Percentiles rank a stretch among this genome's conserved stretches.
Evolutionary conservation across 2,329 filamentous ascomycete genomes (phyloP).

Genomic region (Fusarium sp.): DNA sequence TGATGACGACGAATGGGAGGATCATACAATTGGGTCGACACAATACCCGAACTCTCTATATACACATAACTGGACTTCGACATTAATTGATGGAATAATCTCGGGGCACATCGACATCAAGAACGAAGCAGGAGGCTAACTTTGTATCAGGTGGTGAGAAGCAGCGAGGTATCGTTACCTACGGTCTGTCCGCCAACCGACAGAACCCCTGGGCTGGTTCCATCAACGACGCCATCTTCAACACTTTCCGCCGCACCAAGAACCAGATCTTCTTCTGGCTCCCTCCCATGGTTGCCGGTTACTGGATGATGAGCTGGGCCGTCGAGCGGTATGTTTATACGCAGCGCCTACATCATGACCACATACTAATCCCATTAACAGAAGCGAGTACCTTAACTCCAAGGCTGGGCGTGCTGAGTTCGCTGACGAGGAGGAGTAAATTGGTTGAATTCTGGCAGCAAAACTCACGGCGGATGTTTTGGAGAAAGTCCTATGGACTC

Average conservation of each 20-base stretch:
- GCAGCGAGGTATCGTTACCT: constrained; percentile 75
- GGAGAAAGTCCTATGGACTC: constrained; percentile 50
- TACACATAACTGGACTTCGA: background rate
- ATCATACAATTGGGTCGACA: constrained; percentile 35
- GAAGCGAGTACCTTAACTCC: constrained; percentile 85
- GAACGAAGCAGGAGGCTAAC: constrained; percentile 40
- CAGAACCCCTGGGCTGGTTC: constrained; percentile 88
- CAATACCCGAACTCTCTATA: background rate
- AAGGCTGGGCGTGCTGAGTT: constrained; percentile 76
- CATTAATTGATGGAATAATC: constrained; percentile 1
- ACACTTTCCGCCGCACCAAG: constrained; percentile 88
- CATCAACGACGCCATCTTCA: constrained; percentile 88
- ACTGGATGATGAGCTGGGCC: constrained; percentile 91
- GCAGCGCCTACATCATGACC: no score
- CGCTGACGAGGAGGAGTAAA: constrained; percentile 60
- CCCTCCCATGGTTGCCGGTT: constrained; percentile 81
- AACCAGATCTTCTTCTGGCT: constrained; percentile 90
- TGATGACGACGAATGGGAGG: constrained; percentile 23
- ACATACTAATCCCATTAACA: constrained; percentile 51
- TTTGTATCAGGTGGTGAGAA: constrained; percentile 64
- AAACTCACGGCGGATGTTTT: constrained; percentile 43
- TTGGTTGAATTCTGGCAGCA: constrained; percentile 19
- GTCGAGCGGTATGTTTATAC: constrained; percentile 77
- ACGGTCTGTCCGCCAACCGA: constrained; percentile 86
- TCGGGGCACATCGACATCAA: background rate